Evolutionary conservation across 2,329 filamentous ascomycete genomes (phyloP), one percentile per base, ranked within the genome.

Genomic region (Exophiala aquamarina): DNA sequence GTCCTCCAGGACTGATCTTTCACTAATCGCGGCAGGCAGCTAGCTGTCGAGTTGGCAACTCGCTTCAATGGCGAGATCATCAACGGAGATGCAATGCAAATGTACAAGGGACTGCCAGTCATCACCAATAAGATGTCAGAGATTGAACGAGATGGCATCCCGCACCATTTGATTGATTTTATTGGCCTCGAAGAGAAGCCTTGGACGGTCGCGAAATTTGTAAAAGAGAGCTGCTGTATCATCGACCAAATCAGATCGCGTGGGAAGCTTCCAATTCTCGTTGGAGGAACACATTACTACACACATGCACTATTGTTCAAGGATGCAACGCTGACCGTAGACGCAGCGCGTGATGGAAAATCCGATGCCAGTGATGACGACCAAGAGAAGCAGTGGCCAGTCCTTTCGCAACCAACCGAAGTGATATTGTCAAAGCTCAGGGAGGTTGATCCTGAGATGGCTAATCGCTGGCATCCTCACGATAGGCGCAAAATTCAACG

Each of bases 61-160:
- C 81, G 78, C 17, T 91, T 90, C 69, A 84, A 93, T 66, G 93
- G 94, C 63, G 93, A 98, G 68, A 81, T 98, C 42, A 90, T 98
- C 70, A 98, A 98, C 64, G 89, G 89, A 37, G 93, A 98, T 74
- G 93, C 93, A 31, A 95, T 98, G 90, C 93, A 98, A 66, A 83
- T 98, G 70, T 98, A 98, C 67, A 79, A 81, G 43, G 93, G 93
- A 2, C 73, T 98, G 34, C 90, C 93, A 4, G 85, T 97, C 55
- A 92, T 97, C 59, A 98, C 93, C 19, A 98, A 98, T 67, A 95
- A 97, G 65, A 87, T 97, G 49, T 81, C 87, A 0, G 42, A 63
- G 1, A 76, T 82, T 15, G 92, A 97, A 65, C 84, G 83, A 61
- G 79, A 85, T 51, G 88, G 86, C 8, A 76, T 98, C 9, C 86